Percentiles rank a stretch among this genome's conserved stretches.
These are phyloP conservation scores for Claviceps sp. DNA, from an alignment of 2,329 filamentous ascomycete species.

Conservation along the genomic window DNA sequence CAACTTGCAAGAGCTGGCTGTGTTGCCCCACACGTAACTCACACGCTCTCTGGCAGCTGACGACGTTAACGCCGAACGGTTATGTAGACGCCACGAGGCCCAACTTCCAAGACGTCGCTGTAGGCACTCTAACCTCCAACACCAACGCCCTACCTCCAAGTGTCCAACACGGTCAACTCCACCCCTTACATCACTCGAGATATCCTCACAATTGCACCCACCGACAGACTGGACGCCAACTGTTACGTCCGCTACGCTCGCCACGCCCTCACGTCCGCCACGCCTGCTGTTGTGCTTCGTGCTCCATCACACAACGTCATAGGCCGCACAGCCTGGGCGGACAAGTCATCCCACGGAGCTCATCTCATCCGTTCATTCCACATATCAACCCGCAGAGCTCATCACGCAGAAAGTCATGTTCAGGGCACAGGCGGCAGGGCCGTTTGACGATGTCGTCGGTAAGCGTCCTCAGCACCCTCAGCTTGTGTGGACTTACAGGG, in stretches of 20 bases:
- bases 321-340: slow-evolving; percentile 1
- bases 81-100: no score
- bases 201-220: background rate
- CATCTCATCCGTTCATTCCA: background rate
- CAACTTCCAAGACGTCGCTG: no score
- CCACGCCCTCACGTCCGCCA: background rate
- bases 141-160: no score
- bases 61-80: no score
- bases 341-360: background rate
- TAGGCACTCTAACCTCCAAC: no score
- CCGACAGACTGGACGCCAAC: background rate
- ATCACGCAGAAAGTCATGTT: slow-evolving; percentile 34
- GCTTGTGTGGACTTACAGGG: background rate
- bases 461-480: slow-evolving; percentile 16
- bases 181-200: background rate
- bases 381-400: no score
- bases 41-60: no score
- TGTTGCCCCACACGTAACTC: no score
- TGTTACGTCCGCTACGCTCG: background rate
- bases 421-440: slow-evolving; percentile 41
- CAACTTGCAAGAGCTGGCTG: no score
- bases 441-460: slow-evolving; percentile 48
- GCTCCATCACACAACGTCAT: slow-evolving; percentile 6
- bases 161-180: no score
- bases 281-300: background rate